A percentile compares a stretch with the other conserved stretches of the same genome.
Evolutionary conservation across 768 basidiomycete genomes (phyloP).

Genomic region (Podaxis sp.): DNA sequence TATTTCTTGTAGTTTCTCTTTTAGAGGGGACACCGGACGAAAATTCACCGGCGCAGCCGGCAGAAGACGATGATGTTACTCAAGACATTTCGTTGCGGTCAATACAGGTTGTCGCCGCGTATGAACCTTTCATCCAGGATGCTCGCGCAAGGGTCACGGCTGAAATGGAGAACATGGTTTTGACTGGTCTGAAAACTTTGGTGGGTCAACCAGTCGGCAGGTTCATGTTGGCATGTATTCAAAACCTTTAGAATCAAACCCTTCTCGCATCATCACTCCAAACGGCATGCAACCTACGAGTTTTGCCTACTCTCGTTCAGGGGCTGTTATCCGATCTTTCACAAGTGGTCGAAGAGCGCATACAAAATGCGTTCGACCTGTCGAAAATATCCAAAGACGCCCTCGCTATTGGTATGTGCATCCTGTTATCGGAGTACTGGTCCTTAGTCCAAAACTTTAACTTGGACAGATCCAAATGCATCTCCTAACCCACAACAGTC

Average conservation of each 20-base stretch:
- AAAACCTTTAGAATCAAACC: conserved; percentile 68
- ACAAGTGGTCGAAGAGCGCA: conserved; percentile 77
- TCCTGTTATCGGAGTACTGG: neutral
- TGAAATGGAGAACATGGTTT: conserved; percentile 92
- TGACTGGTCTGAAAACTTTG: conserved; percentile 69
- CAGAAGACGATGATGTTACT: conserved; percentile 12
- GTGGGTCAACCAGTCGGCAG: conserved; percentile 39
- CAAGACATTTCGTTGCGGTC: conserved; percentile 57
- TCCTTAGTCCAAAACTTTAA: neutral
- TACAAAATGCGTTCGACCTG: conserved; percentile 82
- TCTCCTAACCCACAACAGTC: conserved; percentile 25
- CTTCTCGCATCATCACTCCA: conserved; percentile 91
- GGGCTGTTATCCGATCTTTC: conserved; percentile 75
- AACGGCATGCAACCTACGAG: conserved; percentile 89
- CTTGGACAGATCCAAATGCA: neutral
- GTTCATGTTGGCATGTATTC: neutral
- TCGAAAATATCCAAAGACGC: conserved; percentile 83
- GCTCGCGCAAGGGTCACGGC: conserved; percentile 65
- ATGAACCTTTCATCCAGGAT: conserved; percentile 69
- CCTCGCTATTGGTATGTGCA: conserved; percentile 61
- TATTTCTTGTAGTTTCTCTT: conserved; percentile 36
- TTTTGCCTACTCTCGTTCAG: conserved; percentile 79
- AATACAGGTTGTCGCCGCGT: conserved; percentile 64
- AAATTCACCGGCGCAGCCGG: neutral
- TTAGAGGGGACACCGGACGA: conserved; percentile 37